phyloP scores from a whole-genome alignment of 768 basidiomycete species.

The Tricholoma flavovirens region DNA sequence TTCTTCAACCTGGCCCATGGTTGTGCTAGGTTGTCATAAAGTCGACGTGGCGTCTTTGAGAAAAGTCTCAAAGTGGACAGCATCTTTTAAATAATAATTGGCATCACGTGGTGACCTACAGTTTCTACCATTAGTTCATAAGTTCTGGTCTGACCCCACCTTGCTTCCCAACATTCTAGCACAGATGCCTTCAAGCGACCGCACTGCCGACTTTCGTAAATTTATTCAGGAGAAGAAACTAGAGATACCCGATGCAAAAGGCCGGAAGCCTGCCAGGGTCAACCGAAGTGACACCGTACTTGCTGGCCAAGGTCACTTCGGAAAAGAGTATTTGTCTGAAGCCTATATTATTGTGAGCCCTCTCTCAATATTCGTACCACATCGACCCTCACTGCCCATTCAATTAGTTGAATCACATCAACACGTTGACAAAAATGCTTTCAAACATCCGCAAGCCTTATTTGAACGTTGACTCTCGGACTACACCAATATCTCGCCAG shows the following conservation, averaged over 20 bases:
- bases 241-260: constrained; percentile 38
- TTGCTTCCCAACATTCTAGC: background rate
- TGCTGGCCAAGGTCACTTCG: constrained; percentile 36
- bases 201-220: constrained; percentile 58
- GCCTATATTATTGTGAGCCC: constrained; percentile 62
- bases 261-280: constrained; percentile 38
- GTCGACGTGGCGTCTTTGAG: background rate
- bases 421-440: constrained; percentile 66
- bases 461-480: constrained; percentile 66
- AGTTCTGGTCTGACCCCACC: background rate
- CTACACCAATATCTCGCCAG: constrained; percentile 47
- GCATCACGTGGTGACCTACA: background rate
- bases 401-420: constrained; percentile 65
- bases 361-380: background rate
- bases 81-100: no score
- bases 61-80: background rate
- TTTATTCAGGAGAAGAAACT: constrained; percentile 43
- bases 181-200: constrained; percentile 52
- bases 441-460: constrained; percentile 78
- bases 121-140: no score
- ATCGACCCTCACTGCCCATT: background rate
- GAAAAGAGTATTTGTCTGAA: constrained; percentile 67
- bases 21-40: background rate
- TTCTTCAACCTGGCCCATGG: background rate
- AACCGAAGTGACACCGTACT: constrained; percentile 28